Conservation (phyloP, 1,284 basidiomycete species). For the Xerocomus minutiporus region DNA sequence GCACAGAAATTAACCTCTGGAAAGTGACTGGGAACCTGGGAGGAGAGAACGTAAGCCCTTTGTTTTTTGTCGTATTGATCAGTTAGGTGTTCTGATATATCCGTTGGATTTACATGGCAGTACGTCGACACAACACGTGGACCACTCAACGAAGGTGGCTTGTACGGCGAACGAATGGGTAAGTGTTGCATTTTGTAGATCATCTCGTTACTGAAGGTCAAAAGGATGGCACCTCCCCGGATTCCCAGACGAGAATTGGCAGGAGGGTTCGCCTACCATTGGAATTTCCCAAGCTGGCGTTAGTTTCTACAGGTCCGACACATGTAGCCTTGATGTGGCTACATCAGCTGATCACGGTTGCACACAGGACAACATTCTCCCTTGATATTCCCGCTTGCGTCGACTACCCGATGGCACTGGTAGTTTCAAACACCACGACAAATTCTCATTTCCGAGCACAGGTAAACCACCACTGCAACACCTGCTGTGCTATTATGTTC, state of each 20-base stretch:
- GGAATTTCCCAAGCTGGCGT: conserved; percentile 42
- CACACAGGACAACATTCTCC: conserved; percentile 40
- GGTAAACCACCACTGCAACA: conserved; percentile 7
- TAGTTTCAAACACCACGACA: conserved; percentile 35
- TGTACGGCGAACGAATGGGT: conserved; percentile 47
- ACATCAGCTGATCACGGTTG: conserved; percentile 2
- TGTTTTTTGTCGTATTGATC: neutral
- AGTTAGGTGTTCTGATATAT: neutral
- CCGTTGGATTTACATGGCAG: conserved; percentile 5
- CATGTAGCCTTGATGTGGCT: neutral
- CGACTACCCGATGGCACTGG: conserved; percentile 47
- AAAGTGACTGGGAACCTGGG: conserved; percentile 48
- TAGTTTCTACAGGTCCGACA: conserved; percentile 34
- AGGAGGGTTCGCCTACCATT: conserved; percentile 35
- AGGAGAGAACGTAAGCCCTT: conserved; percentile 39
- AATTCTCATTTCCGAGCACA: conserved; percentile 39
- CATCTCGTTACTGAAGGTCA: conserved; percentile 1
- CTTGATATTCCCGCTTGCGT: conserved; percentile 41
- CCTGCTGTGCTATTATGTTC: neutral
- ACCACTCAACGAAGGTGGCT: conserved; percentile 45
- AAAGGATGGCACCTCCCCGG: conserved; percentile 47
- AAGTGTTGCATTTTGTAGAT: neutral
- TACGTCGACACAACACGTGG: conserved; percentile 40
- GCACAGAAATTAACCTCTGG: conserved; percentile 37
- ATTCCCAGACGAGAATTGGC: conserved; percentile 45